phyloP scores from a whole-genome alignment of 106 monocot species.

The Ottelia alismoides region DNA sequence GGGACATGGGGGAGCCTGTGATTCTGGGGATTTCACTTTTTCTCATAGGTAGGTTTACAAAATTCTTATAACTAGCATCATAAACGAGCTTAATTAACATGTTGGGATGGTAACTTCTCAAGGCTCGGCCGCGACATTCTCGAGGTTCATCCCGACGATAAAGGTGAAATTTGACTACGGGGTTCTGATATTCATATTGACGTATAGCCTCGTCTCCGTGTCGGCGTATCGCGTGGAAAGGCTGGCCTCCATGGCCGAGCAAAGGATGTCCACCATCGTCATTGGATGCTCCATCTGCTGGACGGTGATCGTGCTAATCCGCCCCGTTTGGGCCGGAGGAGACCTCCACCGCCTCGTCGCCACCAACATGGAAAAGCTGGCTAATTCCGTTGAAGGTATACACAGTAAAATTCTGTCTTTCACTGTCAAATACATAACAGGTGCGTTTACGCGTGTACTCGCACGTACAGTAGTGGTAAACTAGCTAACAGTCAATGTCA shows the following conservation, averaged over 20 bases:
- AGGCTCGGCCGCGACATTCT: slow-evolving; percentile 48
- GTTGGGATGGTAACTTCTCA: background rate
- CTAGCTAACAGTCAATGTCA: too few relatives aligned
- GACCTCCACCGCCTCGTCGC: slow-evolving; percentile 37
- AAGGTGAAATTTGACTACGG: slow-evolving; percentile 48
- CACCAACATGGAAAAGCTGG: slow-evolving; percentile 47
- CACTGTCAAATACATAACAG: too few relatives aligned
- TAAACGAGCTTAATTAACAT: background rate
- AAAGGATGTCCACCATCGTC: slow-evolving; percentile 18
- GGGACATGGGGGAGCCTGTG: slow-evolving; percentile 24
- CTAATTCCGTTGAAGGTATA: slow-evolving; percentile 39
- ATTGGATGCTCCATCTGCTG: slow-evolving; percentile 39
- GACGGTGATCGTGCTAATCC: slow-evolving; percentile 18
- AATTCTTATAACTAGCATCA: too few relatives aligned
- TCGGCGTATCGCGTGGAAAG: slow-evolving; percentile 40
- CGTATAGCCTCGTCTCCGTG: slow-evolving; percentile 25
- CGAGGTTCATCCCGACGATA: slow-evolving; percentile 27
- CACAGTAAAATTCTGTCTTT: too few relatives aligned
- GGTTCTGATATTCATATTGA: slow-evolving; percentile 32
- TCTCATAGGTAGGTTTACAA: slow-evolving; percentile 25
- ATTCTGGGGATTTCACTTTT: slow-evolving; percentile 37
- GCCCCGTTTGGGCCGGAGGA: slow-evolving; percentile 47
- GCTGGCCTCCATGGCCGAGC: slow-evolving; percentile 19
- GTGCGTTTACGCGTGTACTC: too few relatives aligned
- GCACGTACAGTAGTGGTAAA: too few relatives aligned